phyloP scores from a whole-genome alignment of 129 eudicot species.

The Silybum marianum region DNA sequence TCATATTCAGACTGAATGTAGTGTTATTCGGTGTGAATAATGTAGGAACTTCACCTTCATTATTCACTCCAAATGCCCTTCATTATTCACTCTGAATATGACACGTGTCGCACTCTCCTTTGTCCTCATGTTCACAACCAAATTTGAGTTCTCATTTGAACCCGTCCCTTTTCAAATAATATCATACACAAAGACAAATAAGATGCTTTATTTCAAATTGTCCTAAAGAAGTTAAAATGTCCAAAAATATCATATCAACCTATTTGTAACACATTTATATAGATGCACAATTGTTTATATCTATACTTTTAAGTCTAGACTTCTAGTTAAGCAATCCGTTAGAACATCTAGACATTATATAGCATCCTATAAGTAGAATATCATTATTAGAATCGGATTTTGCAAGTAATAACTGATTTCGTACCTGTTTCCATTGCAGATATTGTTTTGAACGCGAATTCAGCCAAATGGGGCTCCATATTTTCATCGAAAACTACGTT shows the following conservation, averaged over 20 bases:
- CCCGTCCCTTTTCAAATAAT: no score
- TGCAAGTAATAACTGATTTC: background rate
- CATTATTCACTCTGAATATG: no score
- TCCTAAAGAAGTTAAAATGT: background rate
- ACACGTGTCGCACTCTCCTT: no score
- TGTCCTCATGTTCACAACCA: no score
- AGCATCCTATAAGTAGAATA: background rate
- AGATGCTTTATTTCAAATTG: background rate
- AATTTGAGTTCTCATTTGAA: no score
- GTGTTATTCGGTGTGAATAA: no score
- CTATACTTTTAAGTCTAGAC: background rate
- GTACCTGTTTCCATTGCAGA: constrained; percentile 65
- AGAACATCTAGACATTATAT: background rate
- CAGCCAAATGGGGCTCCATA: constrained; percentile 86
- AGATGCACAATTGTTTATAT: background rate
- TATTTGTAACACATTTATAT: background rate
- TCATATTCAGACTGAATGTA: no score
- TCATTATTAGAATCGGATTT: background rate
- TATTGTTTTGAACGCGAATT: constrained; percentile 54
- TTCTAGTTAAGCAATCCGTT: background rate
- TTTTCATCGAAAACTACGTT: constrained; percentile 72
- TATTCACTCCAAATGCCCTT: no score
- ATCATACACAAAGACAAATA: background rate
- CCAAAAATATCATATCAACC: background rate
- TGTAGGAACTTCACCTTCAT: no score